Evolutionary conservation across 495 filamentous ascomycete species (phyloP), one percentile per base, ranked within the genome.

Genomic region (Recurvomyces mirabilis): DNA sequence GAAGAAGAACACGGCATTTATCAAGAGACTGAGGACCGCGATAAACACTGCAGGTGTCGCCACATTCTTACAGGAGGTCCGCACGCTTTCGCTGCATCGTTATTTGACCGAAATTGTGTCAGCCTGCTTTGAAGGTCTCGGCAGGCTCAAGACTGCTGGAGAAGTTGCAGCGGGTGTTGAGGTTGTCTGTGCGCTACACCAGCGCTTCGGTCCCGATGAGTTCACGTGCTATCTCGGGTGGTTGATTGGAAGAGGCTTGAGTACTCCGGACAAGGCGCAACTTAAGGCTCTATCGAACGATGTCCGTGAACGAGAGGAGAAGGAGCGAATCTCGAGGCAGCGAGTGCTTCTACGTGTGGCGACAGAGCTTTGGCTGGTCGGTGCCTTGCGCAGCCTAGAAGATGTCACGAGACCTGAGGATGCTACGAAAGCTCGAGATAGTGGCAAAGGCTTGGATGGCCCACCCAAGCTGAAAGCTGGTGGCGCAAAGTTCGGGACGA

Each of bases 1-100:
- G 55, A 96, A 94, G 70, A 99, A 96, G 66, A 99, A 99, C 57
- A 99, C 91, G 11, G 88, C 89, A 46, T 95, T 96, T 63, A 99
- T 99, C 61, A 95, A 94, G 64, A 82, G 93, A 41, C 71, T 96
- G 25, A 84, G 91, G 26, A 94, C 91, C 21, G 84, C 87, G 30
- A 80, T 96, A 48, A 87, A 77, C 45, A 68, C 83, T 37, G 72
- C 84, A 38, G 80, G 82, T 33, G 72, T 84, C 30, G 68, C 74
- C 41, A 87, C 86, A 44, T 93, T 96, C 63, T 63, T 95, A 30
- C 79, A 93, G 59, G 91, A 99, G 56, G 84, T 94, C 53, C 81
- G 83, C 46, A 86, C 87, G 34, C 72, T 95, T 6, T 95, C 89
- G 42, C 75, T 99, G 23, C 85, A 91, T 70, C 95, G 94, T 58